Base-by-base conservation (phyloP, 169 alveolate genomes). In the Plasmodium relictum region DNA sequence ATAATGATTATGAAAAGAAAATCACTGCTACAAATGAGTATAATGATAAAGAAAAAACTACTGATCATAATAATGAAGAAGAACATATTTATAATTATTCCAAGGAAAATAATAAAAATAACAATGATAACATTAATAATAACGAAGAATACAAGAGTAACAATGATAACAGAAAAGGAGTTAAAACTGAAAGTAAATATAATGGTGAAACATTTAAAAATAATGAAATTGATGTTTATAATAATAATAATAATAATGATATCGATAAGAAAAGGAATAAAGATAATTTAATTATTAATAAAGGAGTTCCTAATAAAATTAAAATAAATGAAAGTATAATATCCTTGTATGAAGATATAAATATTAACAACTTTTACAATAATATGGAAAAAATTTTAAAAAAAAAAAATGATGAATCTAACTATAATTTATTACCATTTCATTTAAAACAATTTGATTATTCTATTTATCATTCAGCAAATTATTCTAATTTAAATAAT, bases 381-480 rank as follows among this genome's bases (percentile, higher is more conserved):
- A 48, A 65, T 61, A 78, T 78, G 76, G 52, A 63, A 18, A 24
- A 65, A 9, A 6, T 20, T 3, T 3, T 78, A 44, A 54, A 50
- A 2, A 45, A 44, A 7, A 56, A 63, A 39, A 39, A 37, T n/a
- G 58, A 78, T 16, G 12, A 45, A 0, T 41, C 6, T 22, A 14
- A 58, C 41, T 44, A 45, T 48, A 56, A 20, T 24, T 18, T 65
- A 7, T 31, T 70, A 14, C 73, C 72, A 5, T 83, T 66, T 54
- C 39, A 68, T 52, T 9, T 24, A 42, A 66, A 44, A 26, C 16
- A 48, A 2, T 83, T 83, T 44, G 16, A 14, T 45, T 83, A 83
- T 45, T 68, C 78, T 24, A 68, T 83, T 24, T 83, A 83, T 31
- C 91, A 83, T 31, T 8, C 58, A 9, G 78, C 73, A 5, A 83